Evolutionary conservation across 345 rosid species (phyloP), one percentile per base, ranked within the genome.

Genomic region (Erysimum cheiranthoides): DNA sequence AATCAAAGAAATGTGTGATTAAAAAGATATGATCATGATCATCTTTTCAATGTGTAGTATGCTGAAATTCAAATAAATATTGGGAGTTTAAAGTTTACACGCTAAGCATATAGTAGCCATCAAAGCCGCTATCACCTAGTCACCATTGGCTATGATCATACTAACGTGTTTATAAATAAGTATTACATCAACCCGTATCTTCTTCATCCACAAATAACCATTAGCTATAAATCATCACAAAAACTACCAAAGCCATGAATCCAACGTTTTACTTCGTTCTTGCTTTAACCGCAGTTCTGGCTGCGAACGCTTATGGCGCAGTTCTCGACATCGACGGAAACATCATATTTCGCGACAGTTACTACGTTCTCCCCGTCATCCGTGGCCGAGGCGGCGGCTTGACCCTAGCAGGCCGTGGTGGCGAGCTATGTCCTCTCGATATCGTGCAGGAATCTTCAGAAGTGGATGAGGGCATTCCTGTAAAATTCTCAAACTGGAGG

Each of bases 361-460:
- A 79, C 70, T 79, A 79, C 9, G 76, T 79, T 70, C 75, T 79
- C 9, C 82, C 82, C 0, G 53, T 75, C 6, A 9, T 70, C 31
- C 79, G 79, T 3, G 79, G 82, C 51, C 34, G 1, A 63, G 82
- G 82, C 3, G 82, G 82, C 7, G 79, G 82, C 50, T 0, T 75
- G 40, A 39, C 76, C 12, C 70, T 79, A 42, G 14, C n/a, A 2
- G 79, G 79, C 58, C 75, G 79, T 40, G 73, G 79, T 18, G 71
- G 42, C 0, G 0, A 74, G 75, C 40, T 0, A 42, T 70, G 75
- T 68, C 79, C 72, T 4, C 0, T 1, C 27, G 79, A 63, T 14
- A 71, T 79, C 38, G 79, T 79, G 63, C 82, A 79, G 10, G 47
- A 50, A 66, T 47, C 62, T 31, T 66, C 63, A 8, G 82, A 79